Evolutionary conservation across 441 rosid species (phyloP).

Genomic region (Syzygium syzygioides): DNA sequence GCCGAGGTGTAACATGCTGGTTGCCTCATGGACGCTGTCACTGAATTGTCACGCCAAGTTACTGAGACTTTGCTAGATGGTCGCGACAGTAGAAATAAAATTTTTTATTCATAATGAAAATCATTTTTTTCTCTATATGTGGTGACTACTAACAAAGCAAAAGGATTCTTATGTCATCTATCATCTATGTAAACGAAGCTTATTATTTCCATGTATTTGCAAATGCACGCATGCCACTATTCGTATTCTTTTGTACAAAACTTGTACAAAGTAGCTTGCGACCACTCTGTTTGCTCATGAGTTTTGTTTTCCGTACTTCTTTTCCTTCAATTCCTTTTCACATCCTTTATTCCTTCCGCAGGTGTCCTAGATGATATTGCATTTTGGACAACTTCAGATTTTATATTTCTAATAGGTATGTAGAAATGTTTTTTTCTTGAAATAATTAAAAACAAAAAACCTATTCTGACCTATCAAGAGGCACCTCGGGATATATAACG

Average conservation of each 20-base stretch:
- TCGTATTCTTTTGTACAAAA: not conserved
- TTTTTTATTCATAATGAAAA: not conserved
- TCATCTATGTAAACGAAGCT: accelerated
- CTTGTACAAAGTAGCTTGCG: not conserved
- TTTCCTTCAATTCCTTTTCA: not conserved
- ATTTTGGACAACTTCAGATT: accelerated
- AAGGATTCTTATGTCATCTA: not conserved
- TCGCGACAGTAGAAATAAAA: not conserved
- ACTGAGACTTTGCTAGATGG: not conserved
- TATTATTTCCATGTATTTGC: not conserved
- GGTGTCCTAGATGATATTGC: not conserved
- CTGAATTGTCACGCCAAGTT: accelerated
- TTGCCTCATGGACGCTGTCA: too few relatives aligned
- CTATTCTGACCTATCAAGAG: not conserved
- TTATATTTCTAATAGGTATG: not conserved
- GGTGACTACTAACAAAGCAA: not conserved
- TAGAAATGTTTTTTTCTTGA: accelerated
- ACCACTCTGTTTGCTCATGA: not conserved
- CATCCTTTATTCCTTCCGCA: not conserved
- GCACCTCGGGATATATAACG: not conserved
- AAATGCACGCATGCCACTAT: accelerated
- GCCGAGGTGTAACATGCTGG: not conserved
- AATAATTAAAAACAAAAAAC: not conserved
- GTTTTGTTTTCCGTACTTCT: not conserved
- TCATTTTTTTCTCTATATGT: not conserved